Percentiles rank a stretch among this genome's conserved stretches.
Conservation (phyloP, 768 basidiomycete genomes). For the Ramaria sp. region DNA sequence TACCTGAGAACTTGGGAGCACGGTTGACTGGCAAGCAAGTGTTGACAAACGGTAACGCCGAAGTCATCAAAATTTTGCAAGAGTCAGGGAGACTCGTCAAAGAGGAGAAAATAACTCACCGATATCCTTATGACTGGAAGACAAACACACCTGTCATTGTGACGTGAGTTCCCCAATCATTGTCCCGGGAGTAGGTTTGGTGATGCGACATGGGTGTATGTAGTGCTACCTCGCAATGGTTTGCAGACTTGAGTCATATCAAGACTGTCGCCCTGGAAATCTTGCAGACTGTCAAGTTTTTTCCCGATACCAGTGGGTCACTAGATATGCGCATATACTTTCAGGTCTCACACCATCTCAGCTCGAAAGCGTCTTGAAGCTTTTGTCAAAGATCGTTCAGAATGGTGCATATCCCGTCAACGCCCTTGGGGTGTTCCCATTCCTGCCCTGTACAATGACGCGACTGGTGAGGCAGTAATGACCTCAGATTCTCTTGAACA, state of each 20-base stretch:
- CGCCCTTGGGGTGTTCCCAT: slow-evolving; percentile 98
- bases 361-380: slow-evolving; percentile 83
- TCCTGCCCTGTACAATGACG: slow-evolving; percentile 65
- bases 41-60: slow-evolving; percentile 57
- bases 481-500: slow-evolving; percentile 54
- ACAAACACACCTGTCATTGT: slow-evolving; percentile 88
- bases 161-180: slow-evolving; percentile 40
- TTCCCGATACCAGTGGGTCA: slow-evolving; percentile 59
- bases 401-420: slow-evolving; percentile 99
- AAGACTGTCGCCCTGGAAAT: slow-evolving; percentile 66
- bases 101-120: slow-evolving; percentile 66
- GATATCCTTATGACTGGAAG: slow-evolving; percentile 96
- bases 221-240: slow-evolving; percentile 96
- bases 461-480: slow-evolving; percentile 55
- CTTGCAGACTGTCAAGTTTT: slow-evolving; percentile 61
- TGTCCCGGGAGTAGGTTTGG: neutral
- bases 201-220: neutral
- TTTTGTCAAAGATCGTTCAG: slow-evolving; percentile 78
- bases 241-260: slow-evolving; percentile 81
- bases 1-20: slow-evolving; percentile 28
- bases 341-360: slow-evolving; percentile 19
- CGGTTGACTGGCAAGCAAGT: slow-evolving; percentile 61
- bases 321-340: neutral
- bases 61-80: slow-evolving; percentile 50
- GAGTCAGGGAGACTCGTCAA: slow-evolving; percentile 47